Conservation (phyloP, 495 filamentous ascomycete species). For the Neurospora sp. region DNA sequence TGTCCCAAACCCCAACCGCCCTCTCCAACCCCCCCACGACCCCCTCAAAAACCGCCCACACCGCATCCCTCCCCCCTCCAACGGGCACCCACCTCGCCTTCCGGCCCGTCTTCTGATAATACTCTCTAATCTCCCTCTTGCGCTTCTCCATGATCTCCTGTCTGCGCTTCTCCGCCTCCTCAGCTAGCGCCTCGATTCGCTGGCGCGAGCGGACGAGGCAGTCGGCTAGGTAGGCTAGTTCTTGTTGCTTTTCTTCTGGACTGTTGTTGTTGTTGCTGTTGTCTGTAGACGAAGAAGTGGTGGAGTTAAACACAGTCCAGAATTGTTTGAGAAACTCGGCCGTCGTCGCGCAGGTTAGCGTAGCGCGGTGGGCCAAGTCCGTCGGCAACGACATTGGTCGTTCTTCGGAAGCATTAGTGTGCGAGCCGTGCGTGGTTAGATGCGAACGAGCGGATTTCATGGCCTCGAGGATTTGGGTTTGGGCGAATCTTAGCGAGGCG, state of each 20-base stretch:
- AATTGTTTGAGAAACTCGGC: constrained; percentile 95
- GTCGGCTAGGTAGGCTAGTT: constrained; percentile 67
- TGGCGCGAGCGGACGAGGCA: constrained; percentile 63
- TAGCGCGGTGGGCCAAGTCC: constrained; percentile 59
- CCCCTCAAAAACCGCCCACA: constrained; percentile 63
- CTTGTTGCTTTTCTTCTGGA: constrained; percentile 47
- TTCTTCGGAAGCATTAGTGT: constrained; percentile 26
- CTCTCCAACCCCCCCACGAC: constrained; percentile 55
- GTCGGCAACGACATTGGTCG: constrained; percentile 54
- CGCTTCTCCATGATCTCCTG: constrained; percentile 51
- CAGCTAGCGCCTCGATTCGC: constrained; percentile 73
- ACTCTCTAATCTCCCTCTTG: constrained; percentile 57
- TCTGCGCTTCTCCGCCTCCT: constrained; percentile 66
- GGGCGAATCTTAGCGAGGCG: constrained; percentile 41
- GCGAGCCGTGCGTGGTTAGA: background rate
- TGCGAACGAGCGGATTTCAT: constrained; percentile 11
- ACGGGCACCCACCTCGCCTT: constrained; percentile 56
- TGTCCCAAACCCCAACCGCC: constrained; percentile 54
- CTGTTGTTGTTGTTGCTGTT: constrained; percentile 16
- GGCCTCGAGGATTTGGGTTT: constrained; percentile 45
- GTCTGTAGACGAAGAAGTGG: constrained; percentile 44
- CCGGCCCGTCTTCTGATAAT: constrained; percentile 58
- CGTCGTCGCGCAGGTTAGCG: constrained; percentile 81
- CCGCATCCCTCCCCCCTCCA: constrained; percentile 64
- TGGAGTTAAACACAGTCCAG: constrained; percentile 81